Conservation (phyloP, 345 rosid species). For the Brassica juncea region DNA sequence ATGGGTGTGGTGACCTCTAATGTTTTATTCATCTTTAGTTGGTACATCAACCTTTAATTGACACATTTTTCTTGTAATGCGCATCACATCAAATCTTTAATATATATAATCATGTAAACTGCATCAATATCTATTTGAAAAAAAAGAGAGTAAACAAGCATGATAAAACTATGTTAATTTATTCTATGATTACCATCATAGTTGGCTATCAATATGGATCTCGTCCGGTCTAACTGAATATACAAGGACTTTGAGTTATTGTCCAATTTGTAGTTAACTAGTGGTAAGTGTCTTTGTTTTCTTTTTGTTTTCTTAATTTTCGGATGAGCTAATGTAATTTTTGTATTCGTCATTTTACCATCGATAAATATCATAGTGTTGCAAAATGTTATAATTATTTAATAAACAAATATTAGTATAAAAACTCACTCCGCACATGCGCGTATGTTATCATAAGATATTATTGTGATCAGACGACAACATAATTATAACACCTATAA, state of each 20-base stretch:
- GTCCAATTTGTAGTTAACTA: neutral
- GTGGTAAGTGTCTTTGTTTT: neutral
- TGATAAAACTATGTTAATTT: neutral
- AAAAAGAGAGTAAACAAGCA: neutral
- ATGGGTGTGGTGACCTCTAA: slow-evolving; percentile 21
- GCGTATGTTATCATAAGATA: neutral
- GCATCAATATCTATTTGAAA: neutral
- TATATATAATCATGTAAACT: neutral
- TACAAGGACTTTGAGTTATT: neutral
- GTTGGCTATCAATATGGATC: neutral
- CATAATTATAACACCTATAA: slow-evolving; percentile 30
- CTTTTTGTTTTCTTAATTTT: neutral
- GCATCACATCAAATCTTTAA: neutral
- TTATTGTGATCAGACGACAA: slow-evolving; percentile 17
- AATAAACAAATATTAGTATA: too few species aligned
- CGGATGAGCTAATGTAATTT: neutral
- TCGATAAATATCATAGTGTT: too few species aligned
- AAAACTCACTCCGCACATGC: too few species aligned
- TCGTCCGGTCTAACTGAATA: neutral
- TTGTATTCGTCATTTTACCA: too few species aligned
- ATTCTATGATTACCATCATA: neutral
- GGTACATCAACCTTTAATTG: slow-evolving; percentile 7
- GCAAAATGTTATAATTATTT: too few species aligned
- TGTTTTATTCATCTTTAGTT: slow-evolving; percentile 32
- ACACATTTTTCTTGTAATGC: slow-evolving; percentile 1